These are phyloP conservation scores for Xylaria hypoxylon DNA, from an alignment of 2,329 filamentous ascomycete species.

Conservation along the genomic window DNA sequence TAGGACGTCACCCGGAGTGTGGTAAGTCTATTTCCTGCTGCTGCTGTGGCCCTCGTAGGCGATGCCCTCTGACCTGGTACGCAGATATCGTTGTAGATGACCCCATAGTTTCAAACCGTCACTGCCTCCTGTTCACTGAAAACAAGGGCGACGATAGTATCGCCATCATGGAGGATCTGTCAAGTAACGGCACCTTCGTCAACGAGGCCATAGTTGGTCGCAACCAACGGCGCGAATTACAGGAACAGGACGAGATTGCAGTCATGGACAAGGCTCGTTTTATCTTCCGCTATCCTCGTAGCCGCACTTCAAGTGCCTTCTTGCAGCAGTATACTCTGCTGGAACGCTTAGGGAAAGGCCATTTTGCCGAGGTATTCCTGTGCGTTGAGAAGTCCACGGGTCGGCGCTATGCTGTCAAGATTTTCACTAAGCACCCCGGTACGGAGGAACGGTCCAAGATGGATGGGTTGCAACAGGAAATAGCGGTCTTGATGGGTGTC, in stretches of 20 bases:
- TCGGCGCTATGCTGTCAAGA: conserved; percentile 88
- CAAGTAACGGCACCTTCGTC: conserved; percentile 95
- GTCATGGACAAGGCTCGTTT: conserved; percentile 88
- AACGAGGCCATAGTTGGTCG: conserved; percentile 92
- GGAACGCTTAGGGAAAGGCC: conserved; percentile 90
- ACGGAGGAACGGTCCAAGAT: conserved; percentile 85
- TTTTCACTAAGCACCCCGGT: conserved; percentile 88
- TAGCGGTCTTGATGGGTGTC: conserved; percentile 96
- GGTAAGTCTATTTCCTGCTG: conserved; percentile 66
- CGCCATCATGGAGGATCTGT: conserved; percentile 90
- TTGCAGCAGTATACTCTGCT: conserved; percentile 86
- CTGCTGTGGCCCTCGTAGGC: background rate
- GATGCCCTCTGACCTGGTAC: conserved; percentile 33
- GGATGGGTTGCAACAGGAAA: conserved; percentile 92
- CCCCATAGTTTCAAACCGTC: conserved; percentile 87
- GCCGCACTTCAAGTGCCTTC: conserved; percentile 80
- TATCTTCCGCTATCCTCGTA: conserved; percentile 89
- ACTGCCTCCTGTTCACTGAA: conserved; percentile 75
- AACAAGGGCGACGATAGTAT: conserved; percentile 69
- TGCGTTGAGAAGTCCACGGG: conserved; percentile 89
- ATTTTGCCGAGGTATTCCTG: conserved; percentile 93
- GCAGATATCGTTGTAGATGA: conserved; percentile 79
- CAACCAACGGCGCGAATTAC: conserved; percentile 88
- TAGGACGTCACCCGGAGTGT: conserved; percentile 94
- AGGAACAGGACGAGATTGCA: conserved; percentile 91